Evolutionary conservation across 2,329 filamentous ascomycete genomes (phyloP), one percentile per base, ranked within the genome.

Genomic region (Leptosphaerulina australis): DNA sequence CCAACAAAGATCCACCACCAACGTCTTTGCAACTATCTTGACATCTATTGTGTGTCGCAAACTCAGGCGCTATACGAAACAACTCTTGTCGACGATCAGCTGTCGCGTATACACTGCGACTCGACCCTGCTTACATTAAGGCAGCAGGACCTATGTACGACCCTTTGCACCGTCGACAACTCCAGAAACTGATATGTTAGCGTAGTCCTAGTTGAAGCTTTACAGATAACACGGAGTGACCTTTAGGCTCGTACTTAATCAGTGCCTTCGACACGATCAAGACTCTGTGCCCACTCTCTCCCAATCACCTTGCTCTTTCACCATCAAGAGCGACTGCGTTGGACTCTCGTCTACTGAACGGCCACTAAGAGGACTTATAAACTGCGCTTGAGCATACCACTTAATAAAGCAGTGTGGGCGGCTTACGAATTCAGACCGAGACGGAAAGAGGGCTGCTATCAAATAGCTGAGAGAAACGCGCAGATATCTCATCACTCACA

Each of bases 401-500:
- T 24, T 9, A 31, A 21, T 11, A 21, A 24, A 21, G 20, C 21
- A 31, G 35, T 8, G 12, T 18, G 14, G 15, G 11, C 21, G 21
- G 26, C 37, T 43, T 26, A 30, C 25, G 9, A 31, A 12, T n/a
- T 26, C 15, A 24, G 12, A 11, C 2, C 18, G 18, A 15, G 10
- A 29, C 17, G 17, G 30, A 20, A 18, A 40, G 10, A 22, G 36
- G 15, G 28, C 21, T 28, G 9, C n/a, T 17, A 26, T 11, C 10
- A 14, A 5, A 14, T 28, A 9, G 14, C 15, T 17, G 28, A 12
- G 15, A 34, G 9, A 26, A 40, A 43, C 15, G 34, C 49, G 49
- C 48, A 50, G 44, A 47, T 49, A 36, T 50, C 44, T 33, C 44
- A 31, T 46, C 46, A 35, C 24, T 33, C 18, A 39, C 30, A 51